Evolutionary conservation across 441 rosid species (phyloP), one percentile per base, ranked within the genome.

Genomic region (Raphanus hybrid): DNA sequence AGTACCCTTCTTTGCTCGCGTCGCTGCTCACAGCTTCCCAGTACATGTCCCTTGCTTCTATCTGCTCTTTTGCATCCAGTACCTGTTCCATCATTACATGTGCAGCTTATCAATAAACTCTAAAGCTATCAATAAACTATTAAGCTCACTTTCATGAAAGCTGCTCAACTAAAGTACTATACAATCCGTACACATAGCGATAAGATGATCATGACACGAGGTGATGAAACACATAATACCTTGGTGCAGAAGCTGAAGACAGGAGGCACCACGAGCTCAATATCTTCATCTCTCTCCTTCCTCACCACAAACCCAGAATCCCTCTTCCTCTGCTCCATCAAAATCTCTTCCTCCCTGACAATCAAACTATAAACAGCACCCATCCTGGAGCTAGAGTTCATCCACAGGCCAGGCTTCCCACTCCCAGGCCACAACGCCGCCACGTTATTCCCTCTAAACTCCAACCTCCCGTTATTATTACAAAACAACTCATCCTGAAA

Each of bases 331-430:
- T 91, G 74, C 27, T 87, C 86, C 29, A 88, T 66, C 20, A 80
- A 48, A 73, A 90, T 89, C 88, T 90, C 90, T 57, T 94, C 99
- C 59, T 91, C 98, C 71, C 94, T 82, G 69, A 77, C 84, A 8
- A 91, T 78, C 76, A 94, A 68, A 4, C 70, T 78, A 70, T 89
- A 94, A 11, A 94, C 69, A 1, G 94, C 97, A 8, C 93, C 97
- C 96, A 94, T 91, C 68, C 91, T 87, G 29, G 97, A 91, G 27
- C 80, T 57, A 0, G 93, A 94, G 60, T 78, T 89, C 83, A 92
- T 6, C 98, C 98, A 92, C 1, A 91, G 82, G 27, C 97, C 97
- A 3, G 97, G 98, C 72, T 91, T 94, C 1, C 92, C 95, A 68
- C 83, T 86, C 18, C 98, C 97, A 3, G 98, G 97, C 98, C 98